These are phyloP conservation scores for Nissolia schottii DNA, from an alignment of 306 rosid species.

Conservation along the genomic window DNA sequence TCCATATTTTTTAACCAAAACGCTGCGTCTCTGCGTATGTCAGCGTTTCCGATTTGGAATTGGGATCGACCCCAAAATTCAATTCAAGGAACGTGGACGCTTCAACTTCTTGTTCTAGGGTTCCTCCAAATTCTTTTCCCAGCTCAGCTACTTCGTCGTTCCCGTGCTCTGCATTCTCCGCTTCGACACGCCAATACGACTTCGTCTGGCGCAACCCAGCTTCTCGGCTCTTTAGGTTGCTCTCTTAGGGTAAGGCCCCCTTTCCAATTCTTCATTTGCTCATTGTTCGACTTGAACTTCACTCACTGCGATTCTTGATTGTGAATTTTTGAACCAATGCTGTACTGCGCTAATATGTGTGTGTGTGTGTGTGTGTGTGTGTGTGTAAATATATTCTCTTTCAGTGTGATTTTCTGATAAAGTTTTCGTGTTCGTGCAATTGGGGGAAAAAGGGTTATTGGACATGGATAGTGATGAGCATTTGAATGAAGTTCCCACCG, in stretches of 20 bases:
- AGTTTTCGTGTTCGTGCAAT: conserved; percentile 4
- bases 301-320: background rate
- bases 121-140: background rate
- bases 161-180: background rate
- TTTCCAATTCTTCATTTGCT: background rate
- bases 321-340: background rate
- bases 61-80: background rate
- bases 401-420: background rate
- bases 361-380: background rate
- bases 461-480: conserved; percentile 51
- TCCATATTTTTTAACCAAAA: background rate
- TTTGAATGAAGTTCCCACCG: conserved; percentile 27
- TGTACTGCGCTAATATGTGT: background rate
- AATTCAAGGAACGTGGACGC: background rate
- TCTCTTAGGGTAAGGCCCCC: background rate
- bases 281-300: background rate
- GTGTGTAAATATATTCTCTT: background rate
- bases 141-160: background rate
- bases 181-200: background rate
- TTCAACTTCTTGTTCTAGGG: background rate
- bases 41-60: background rate
- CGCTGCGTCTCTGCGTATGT: background rate
- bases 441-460: background rate
- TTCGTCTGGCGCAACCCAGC: background rate
- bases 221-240: background rate